A percentile compares a stretch with the other conserved stretches of the same genome.
phyloP scores from a whole-genome alignment of 768 basidiomycete genomes.

The Amylocystis lapponica region DNA sequence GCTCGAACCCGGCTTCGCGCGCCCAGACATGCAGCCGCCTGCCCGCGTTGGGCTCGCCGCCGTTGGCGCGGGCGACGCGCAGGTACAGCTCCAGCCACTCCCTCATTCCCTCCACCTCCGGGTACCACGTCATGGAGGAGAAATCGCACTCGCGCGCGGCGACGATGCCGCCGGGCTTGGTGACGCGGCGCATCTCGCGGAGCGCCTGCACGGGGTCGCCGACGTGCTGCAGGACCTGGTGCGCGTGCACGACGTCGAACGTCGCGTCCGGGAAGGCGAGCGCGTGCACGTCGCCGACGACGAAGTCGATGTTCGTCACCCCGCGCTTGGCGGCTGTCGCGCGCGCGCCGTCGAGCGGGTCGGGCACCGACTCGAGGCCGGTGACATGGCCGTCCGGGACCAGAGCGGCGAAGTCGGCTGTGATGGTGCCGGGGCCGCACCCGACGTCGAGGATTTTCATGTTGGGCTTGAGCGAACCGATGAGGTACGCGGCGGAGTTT shows the following conservation, averaged over 20 bases:
- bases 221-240: constrained; percentile 47
- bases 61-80: constrained; percentile 25
- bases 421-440: constrained; percentile 50
- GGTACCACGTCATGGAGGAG: constrained; percentile 28
- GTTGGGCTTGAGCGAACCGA: constrained; percentile 29
- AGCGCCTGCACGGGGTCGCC: constrained; percentile 34
- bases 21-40: constrained; percentile 34
- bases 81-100: constrained; percentile 28
- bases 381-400: constrained; percentile 37
- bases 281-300: constrained; percentile 31
- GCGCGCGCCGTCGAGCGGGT: constrained; percentile 32
- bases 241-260: constrained; percentile 46
- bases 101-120: constrained; percentile 21
- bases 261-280: constrained; percentile 33
- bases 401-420: constrained; percentile 34
- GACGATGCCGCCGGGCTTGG: constrained; percentile 40
- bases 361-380: constrained; percentile 34
- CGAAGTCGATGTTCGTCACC: constrained; percentile 34
- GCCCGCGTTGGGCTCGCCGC: constrained; percentile 36
- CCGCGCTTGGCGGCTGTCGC: constrained; percentile 22
- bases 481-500: constrained; percentile 37
- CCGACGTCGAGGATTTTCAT: constrained; percentile 45
- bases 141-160: constrained; percentile 39
- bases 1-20: constrained; percentile 29
- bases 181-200: constrained; percentile 43